phyloP scores from a whole-genome alignment of 495 filamentous ascomycete species.

The Lepidopterella palustris region DNA sequence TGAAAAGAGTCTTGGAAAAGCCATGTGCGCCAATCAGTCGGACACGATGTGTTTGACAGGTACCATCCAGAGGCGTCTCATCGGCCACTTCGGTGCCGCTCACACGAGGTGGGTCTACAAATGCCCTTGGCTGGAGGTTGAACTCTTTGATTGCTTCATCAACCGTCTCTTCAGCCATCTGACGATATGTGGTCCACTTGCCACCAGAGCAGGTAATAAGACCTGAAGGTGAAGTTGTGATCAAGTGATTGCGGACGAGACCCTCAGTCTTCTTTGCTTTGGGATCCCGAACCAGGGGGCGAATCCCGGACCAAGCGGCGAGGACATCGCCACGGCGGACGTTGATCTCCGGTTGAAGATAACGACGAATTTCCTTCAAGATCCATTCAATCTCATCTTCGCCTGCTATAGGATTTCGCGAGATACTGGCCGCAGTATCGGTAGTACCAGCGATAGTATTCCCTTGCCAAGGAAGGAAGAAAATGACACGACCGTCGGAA shows the following conservation, averaged over 20 bases:
- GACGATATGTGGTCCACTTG: constrained; percentile 98
- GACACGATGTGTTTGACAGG: constrained; percentile 86
- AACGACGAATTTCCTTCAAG: constrained; percentile 79
- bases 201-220: constrained; percentile 93
- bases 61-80: constrained; percentile 70
- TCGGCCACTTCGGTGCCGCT: constrained; percentile 69
- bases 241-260: constrained; percentile 89
- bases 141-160: constrained; percentile 81
- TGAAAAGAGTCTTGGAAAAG: constrained; percentile 91
- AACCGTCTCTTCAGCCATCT: constrained; percentile 97
- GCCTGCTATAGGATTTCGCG: constrained; percentile 75
- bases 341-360: constrained; percentile 87
- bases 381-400: constrained; percentile 98
- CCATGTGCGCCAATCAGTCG: constrained; percentile 90
- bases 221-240: constrained; percentile 78
- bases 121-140: constrained; percentile 55
- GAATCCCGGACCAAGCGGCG: constrained; percentile 91
- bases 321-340: constrained; percentile 91
- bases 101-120: constrained; percentile 60
- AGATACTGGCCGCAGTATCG: constrained; percentile 76
- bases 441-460: constrained; percentile 99
- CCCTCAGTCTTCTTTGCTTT: constrained; percentile 91
- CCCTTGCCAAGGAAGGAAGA: constrained; percentile 99
- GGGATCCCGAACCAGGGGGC: constrained; percentile 89
- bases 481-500: constrained; percentile 94